Base-by-base conservation (phyloP, 805 yeast species). In the Kluyveromyces dobzhanskii region DNA sequence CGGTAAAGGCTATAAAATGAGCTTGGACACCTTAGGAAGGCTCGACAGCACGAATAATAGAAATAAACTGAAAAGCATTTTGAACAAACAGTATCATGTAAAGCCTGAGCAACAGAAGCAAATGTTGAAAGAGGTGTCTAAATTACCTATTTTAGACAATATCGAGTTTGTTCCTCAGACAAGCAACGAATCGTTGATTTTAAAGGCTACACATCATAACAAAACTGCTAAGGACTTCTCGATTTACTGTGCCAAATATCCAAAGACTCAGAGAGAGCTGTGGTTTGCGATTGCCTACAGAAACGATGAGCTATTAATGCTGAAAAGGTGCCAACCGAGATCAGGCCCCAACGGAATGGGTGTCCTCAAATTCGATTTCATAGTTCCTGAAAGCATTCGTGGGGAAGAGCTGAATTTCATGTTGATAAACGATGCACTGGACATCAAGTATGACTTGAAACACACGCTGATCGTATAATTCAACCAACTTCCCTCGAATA, bases 211-310 rank as follows among this genome's bases (percentile, higher is more conserved):
- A 7, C 94, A 83, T 54, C 62, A 65, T n/a, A 76, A 73, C 39
- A 46, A 34, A 2, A 62, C 49, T 17, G 74, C 71, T 45, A 63
- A 66, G 3, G 87, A 80, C 32, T 83, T 77, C 65, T 75, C 74
- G 46, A 73, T 85, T 37, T 76, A 79, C 51, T 69, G 88, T 41
- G 90, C 94, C 2, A 75, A 74, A 49, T 92, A 85, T 64, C 94
- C 95, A 32, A 90, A 92, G 59, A 67, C 78, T 2, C 98, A 92
- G 61, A 80, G 86, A 52, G 97, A 92, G 56, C 77, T 94, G 0
- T 92, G 98, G 97, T 85, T 90, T 57, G 72, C 79, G 8, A 73
- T 90, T 35, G 76, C 78, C 44, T 61, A 62, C 19, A 60, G 64
- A 5, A 65, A 59, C 2, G 71, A 71, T 32, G 84, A 79, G 50